Evolutionary conservation across 2,329 filamentous ascomycete genomes (phyloP).

Genomic region (Tolypocladium guangdongense): DNA sequence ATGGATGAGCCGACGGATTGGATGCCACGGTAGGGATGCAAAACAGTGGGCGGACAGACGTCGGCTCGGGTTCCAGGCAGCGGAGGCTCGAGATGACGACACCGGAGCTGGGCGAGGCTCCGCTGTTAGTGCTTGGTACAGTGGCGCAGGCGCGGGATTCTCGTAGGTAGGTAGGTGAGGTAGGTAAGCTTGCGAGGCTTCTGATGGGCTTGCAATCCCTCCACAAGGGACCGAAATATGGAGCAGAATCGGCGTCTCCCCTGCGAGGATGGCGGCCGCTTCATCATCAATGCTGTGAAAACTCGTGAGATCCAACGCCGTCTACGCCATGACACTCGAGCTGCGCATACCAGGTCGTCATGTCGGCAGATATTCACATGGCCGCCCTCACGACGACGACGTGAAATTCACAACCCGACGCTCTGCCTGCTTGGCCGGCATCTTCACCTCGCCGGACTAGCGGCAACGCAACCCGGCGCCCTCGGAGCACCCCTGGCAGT

Average conservation of each 20-base stretch:
- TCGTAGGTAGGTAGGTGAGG: no score
- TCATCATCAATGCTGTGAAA: background rate
- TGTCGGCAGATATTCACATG: no score
- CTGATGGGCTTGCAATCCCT: background rate
- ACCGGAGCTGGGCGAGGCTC: no score
- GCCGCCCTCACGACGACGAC: no score
- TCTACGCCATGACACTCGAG: background rate
- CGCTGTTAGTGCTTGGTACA: no score
- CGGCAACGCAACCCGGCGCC: background rate
- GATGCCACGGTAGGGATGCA: no score
- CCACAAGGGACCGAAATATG: background rate
- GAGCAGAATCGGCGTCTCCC: background rate
- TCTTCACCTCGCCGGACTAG: background rate
- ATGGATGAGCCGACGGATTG: background rate
- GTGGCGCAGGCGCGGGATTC: background rate
- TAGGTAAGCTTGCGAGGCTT: no score
- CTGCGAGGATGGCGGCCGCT: no score
- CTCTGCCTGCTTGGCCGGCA: background rate
- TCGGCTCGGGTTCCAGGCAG: background rate
- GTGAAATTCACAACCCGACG: no score
- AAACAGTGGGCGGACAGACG: background rate
- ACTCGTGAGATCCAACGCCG: background rate
- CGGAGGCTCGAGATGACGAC: no score
- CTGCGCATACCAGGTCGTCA: background rate
- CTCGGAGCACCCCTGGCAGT: background rate